phyloP scores from a whole-genome alignment of 2,329 filamentous ascomycete species.

The Diaporthe ampelina region DNA sequence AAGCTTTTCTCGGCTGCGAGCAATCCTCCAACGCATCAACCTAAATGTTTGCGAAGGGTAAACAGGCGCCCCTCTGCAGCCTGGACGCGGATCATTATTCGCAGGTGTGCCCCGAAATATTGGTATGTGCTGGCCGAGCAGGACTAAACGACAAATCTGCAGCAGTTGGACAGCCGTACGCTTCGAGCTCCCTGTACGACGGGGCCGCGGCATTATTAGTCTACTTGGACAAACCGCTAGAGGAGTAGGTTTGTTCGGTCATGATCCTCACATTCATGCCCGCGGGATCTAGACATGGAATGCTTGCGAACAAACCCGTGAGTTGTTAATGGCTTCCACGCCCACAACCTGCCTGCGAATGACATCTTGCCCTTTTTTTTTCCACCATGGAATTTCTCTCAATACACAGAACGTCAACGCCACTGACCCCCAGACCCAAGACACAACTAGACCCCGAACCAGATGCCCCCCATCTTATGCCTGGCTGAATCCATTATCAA shows the following conservation, averaged over 20 bases:
- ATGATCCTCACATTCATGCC: not conserved
- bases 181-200: not conserved
- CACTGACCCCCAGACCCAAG: constrained; percentile 27
- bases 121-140: not conserved
- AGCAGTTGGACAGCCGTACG: not conserved
- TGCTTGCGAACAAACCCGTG: not conserved
- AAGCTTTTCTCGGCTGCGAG: constrained; percentile 8
- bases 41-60: not conserved
- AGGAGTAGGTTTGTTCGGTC: not conserved
- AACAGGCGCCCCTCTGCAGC: not conserved
- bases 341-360: not conserved
- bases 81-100: not conserved
- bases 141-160: not conserved
- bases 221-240: not conserved
- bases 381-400: constrained; percentile 14
- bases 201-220: not conserved
- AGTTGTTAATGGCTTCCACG: constrained; percentile 15
- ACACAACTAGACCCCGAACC: constrained; percentile 16
- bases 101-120: not conserved
- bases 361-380: not conserved
- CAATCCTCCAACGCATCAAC: not conserved
- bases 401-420: constrained; percentile 31
- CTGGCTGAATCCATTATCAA: constrained; percentile 32
- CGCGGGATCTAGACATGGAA: not conserved
- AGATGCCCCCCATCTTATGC: constrained; percentile 28